phyloP scores from a whole-genome alignment of 306 rosid species.

The Leucaena leucocephala region DNA sequence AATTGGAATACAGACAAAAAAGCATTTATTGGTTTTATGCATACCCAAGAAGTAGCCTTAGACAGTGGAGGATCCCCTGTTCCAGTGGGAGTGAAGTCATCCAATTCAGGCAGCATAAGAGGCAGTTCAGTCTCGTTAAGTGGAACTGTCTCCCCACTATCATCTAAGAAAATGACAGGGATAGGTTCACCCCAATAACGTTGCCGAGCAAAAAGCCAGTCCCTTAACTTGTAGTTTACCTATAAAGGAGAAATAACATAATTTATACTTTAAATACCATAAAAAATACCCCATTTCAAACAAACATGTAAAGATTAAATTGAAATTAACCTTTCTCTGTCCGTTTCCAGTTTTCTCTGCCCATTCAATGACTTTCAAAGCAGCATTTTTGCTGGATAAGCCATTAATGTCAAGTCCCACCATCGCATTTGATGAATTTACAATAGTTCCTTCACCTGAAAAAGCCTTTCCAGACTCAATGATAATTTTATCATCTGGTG shows the following conservation, averaged over 20 bases:
- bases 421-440: conserved; percentile 65
- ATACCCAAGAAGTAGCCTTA: conserved; percentile 88
- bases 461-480: conserved; percentile 62
- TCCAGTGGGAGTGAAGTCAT: conserved; percentile 95
- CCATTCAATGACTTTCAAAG: conserved; percentile 79
- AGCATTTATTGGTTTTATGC: conserved; percentile 21
- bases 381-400: conserved; percentile 76
- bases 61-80: conserved; percentile 96
- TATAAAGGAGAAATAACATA: conserved; percentile 42
- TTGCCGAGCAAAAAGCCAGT: conserved; percentile 99
- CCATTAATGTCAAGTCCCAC: conserved; percentile 80
- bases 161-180: conserved; percentile 86
- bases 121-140: conserved; percentile 82
- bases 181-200: conserved; percentile 99
- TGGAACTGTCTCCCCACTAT: conserved; percentile 69
- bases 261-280: conserved; percentile 28
- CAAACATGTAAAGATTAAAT: conserved; percentile 33
- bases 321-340: conserved; percentile 70
- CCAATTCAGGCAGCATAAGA: conserved; percentile 87
- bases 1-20: conserved; percentile 20
- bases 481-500: conserved; percentile 56
- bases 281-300: background rate
- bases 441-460: conserved; percentile 70
- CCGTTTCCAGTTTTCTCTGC: conserved; percentile 86
- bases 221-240: conserved; percentile 97